A percentile compares a stretch with the other conserved stretches of the same genome.
Evolutionary conservation across 2,329 filamentous ascomycete genomes (phyloP).

Genomic region (Ophiostoma quercus): DNA sequence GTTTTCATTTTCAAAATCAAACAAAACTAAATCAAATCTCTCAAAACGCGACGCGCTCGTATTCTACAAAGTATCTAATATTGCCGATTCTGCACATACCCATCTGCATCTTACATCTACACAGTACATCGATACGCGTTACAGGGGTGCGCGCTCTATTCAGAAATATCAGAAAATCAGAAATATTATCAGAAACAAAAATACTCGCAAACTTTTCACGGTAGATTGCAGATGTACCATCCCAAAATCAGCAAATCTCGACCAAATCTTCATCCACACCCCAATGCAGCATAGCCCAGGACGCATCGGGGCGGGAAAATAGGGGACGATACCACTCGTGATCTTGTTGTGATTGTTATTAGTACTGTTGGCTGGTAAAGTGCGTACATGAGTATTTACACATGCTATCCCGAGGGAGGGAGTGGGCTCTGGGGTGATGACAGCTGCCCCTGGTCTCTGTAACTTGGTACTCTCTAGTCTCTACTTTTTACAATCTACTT

Average conservation of each 20-base stretch:
- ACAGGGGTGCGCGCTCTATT: not conserved
- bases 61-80: not conserved
- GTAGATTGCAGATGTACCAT: not conserved
- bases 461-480: not conserved
- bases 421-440: conserved; percentile 13
- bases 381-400: conserved; percentile 7
- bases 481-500: no score
- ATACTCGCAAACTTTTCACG: not conserved
- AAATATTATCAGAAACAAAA: no score
- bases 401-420: conserved; percentile 8
- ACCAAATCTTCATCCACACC: not conserved
- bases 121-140: not conserved
- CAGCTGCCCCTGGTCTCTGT: conserved; percentile 5
- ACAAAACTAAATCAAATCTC: no score
- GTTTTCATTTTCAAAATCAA: no score
- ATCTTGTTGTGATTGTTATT: not conserved
- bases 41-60: not conserved
- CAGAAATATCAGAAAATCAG: not conserved
- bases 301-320: not conserved
- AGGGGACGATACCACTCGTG: not conserved
- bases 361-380: not conserved
- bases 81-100: conserved; percentile 2
- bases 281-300: not conserved
- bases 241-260: not conserved
- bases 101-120: not conserved